Percentiles rank a stretch among this genome's conserved stretches.
Conservation (phyloP, 2,329 filamentous ascomycete species). For the Fusarium haematococcum region DNA sequence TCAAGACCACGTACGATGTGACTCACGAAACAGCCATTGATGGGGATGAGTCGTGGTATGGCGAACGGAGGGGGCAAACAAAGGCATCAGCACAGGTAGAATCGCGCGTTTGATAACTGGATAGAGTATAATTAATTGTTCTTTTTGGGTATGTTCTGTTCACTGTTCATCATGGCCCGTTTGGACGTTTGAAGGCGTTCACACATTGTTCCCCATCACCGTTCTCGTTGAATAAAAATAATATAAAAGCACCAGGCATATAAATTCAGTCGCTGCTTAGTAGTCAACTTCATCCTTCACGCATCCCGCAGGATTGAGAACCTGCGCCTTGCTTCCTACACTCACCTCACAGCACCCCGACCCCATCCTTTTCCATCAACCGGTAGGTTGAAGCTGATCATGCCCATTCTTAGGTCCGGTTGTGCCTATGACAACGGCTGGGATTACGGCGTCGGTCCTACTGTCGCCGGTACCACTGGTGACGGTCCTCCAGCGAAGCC, state of each 20-base stretch:
- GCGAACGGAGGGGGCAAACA: conserved; percentile 1
- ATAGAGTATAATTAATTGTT: not conserved
- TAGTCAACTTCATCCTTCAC: not conserved
- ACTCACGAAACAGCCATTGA: conserved; percentile 2
- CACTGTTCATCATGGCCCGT: not conserved
- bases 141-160: not conserved
- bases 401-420: not conserved
- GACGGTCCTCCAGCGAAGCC: not conserved
- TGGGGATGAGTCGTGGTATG: conserved; percentile 14
- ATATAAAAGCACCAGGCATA: not conserved
- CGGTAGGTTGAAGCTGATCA: not conserved
- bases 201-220: not conserved
- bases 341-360: not conserved
- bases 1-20: conserved; percentile 26
- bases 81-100: conserved; percentile 21
- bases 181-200: not conserved
- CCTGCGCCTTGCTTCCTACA: not conserved
- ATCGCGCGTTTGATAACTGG: not conserved
- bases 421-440: not conserved
- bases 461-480: not conserved
- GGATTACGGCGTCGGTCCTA: not conserved
- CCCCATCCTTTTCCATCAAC: not conserved
- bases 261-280: not conserved
- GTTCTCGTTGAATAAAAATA: not conserved
- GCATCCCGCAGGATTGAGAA: not conserved